A percentile compares a stretch with the other conserved stretches of the same genome.
These are phyloP conservation scores for Paxillus rubicundulus DNA, from an alignment of 768 basidiomycete species.

Conservation along the genomic window DNA sequence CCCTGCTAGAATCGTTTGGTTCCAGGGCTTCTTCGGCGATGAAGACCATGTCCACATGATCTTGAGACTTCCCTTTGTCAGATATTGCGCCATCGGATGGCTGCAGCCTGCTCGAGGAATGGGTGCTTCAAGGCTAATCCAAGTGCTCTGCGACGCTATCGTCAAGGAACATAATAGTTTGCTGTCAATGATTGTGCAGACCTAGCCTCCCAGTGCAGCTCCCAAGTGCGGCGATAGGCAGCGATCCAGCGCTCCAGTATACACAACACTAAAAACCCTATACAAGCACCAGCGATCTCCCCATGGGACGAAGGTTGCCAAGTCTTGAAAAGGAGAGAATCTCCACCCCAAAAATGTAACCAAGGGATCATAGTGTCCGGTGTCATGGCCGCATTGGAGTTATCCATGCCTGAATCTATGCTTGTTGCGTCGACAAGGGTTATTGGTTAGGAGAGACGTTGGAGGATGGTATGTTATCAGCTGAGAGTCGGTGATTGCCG, in stretches of 20 bases:
- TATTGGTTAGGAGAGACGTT: not conserved
- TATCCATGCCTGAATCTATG: conserved; percentile 5
- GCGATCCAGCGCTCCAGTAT: conserved; percentile 69
- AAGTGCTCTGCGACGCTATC: conserved; percentile 8
- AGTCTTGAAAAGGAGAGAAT: conserved; percentile 62
- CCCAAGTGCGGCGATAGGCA: conserved; percentile 51
- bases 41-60: conserved; percentile 2
- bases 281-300: conserved; percentile 71
- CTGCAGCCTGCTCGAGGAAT: not conserved
- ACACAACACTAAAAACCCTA: conserved; percentile 66
- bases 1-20: not conserved
- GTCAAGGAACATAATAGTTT: not conserved
- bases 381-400: conserved; percentile 11
- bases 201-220: conserved; percentile 60
- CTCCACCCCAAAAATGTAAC: conserved; percentile 66
- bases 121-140: conserved; percentile 1
- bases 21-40: conserved; percentile 6
- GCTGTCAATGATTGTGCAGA: conserved; percentile 25
- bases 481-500: not conserved
- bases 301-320: conserved; percentile 70
- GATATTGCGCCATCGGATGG: not conserved
- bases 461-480: not conserved
- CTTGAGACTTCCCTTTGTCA: not conserved
- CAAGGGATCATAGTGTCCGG: conserved; percentile 57
- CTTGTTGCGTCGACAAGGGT: not conserved